Conservation (phyloP, 2,329 filamentous ascomycete species). For the Sarocladium strictum region DNA sequence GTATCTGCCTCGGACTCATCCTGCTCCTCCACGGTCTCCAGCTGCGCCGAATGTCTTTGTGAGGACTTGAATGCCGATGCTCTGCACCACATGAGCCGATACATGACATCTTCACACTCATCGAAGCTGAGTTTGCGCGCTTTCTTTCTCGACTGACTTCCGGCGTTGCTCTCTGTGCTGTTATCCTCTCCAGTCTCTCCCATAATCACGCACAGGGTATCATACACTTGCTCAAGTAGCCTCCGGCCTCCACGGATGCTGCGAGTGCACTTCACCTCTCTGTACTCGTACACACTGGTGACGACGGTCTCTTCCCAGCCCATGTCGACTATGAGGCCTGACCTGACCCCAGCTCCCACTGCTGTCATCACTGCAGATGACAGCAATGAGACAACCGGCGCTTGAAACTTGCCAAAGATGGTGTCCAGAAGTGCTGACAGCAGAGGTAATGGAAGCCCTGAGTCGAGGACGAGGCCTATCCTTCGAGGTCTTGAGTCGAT, state of each 20-base stretch:
- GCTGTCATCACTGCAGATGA: conserved; percentile 69
- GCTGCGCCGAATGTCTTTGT: conserved; percentile 31
- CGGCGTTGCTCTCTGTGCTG: conserved; percentile 11
- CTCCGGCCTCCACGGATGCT: conserved; percentile 69
- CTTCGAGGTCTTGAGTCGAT: conserved; percentile 72
- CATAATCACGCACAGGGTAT: conserved; percentile 41
- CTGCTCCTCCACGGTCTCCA: conserved; percentile 49
- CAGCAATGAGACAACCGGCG: conserved; percentile 74
- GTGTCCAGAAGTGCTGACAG: conserved; percentile 71
- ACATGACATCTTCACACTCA: conserved; percentile 74
- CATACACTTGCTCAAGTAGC: conserved; percentile 64
- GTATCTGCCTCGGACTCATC: conserved; percentile 41
- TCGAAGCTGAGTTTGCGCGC: conserved; percentile 56
- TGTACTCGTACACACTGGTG: conserved; percentile 85
- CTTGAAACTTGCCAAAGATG: conserved; percentile 74
- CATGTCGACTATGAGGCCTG: conserved; percentile 81
- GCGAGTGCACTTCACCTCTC: conserved; percentile 66
- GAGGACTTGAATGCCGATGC: conserved; percentile 24
- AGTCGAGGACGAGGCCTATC: conserved; percentile 69
- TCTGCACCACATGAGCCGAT: conserved; percentile 71
- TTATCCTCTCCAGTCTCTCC: background rate
- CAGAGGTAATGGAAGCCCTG: conserved; percentile 69
- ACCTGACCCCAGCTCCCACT: conserved; percentile 75
- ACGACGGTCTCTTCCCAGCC: conserved; percentile 89
- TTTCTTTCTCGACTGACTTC: background rate